Evolutionary conservation across 1,139 yeast species (phyloP).

Genomic region (Protomyces lactucae-debilis): DNA sequence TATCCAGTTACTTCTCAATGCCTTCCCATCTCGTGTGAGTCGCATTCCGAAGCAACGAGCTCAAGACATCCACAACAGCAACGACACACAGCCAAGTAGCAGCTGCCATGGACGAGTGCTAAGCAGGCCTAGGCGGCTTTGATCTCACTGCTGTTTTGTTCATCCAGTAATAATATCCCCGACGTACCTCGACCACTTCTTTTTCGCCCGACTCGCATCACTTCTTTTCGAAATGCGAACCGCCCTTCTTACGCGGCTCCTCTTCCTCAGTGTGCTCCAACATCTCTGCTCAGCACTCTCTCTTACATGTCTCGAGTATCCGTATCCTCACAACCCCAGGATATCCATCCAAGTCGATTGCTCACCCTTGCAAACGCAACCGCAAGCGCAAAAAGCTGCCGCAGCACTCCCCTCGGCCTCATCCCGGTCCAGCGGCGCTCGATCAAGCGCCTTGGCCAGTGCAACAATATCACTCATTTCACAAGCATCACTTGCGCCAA

Average conservation of each 20-base stretch:
- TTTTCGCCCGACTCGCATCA: not conserved
- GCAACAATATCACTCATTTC: not conserved
- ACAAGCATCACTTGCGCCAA: not conserved
- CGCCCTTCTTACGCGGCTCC: not conserved
- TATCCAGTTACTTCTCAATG: too few relatives aligned
- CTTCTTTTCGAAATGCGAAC: not conserved
- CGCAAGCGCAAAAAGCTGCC: not conserved
- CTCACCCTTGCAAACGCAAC: not conserved
- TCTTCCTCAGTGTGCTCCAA: not conserved
- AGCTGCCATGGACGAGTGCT: too few relatives aligned
- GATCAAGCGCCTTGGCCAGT: not conserved
- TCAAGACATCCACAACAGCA: too few relatives aligned
- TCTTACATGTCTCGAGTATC: constrained; percentile 11
- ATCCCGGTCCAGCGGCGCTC: not conserved
- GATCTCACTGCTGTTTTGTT: too few relatives aligned
- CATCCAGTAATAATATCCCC: too few relatives aligned
- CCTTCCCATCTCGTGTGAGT: too few relatives aligned
- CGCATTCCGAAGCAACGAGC: too few relatives aligned
- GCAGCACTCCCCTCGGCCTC: not conserved
- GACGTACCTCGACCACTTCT: too few relatives aligned
- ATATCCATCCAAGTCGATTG: constrained; percentile 4
- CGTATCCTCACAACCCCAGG: constrained; percentile 7
- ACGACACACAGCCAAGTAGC: too few relatives aligned
- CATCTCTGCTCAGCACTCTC: not conserved
- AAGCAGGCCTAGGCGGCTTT: too few relatives aligned